phyloP scores from a whole-genome alignment of 768 basidiomycete species.

The Tylopilus plumbeoviolaceoides region DNA sequence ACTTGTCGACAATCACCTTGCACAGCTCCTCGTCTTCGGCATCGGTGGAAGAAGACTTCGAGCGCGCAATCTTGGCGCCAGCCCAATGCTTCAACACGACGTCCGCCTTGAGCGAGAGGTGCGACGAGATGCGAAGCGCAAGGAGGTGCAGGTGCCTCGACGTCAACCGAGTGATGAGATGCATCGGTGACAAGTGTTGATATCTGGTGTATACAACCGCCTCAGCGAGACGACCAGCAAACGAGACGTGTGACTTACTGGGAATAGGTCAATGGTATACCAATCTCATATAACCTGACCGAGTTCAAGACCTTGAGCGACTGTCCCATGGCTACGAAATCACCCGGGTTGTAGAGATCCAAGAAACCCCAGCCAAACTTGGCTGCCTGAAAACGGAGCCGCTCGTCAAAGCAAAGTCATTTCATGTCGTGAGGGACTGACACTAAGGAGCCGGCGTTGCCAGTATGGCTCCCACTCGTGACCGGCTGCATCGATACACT shows the following conservation, averaged over 20 bases:
- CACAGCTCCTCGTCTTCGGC: slow-evolving; percentile 77
- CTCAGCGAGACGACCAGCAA: slow-evolving; percentile 2
- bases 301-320: slow-evolving; percentile 92
- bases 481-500: slow-evolving; percentile 91
- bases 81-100: slow-evolving; percentile 96
- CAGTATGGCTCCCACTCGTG: slow-evolving; percentile 87
- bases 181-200: slow-evolving; percentile 71
- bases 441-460: slow-evolving; percentile 84
- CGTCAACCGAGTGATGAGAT: slow-evolving; percentile 78
- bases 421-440: slow-evolving; percentile 25
- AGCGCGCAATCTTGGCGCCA: slow-evolving; percentile 79
- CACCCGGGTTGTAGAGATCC: slow-evolving; percentile 87
- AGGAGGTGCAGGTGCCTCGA: slow-evolving; percentile 88
- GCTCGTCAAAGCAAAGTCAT: not conserved
- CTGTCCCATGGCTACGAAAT: slow-evolving; percentile 91
- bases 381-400: slow-evolving; percentile 61
- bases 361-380: slow-evolving; percentile 94
- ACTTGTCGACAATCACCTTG: slow-evolving; percentile 82
- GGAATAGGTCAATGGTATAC: slow-evolving; percentile 86
- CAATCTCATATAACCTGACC: slow-evolving; percentile 86
- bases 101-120: slow-evolving; percentile 78
- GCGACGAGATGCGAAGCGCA: slow-evolving; percentile 85
- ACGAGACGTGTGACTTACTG: slow-evolving; percentile 54
- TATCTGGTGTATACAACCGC: slow-evolving; percentile 49
- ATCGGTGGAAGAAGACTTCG: slow-evolving; percentile 58